Conservation (phyloP, 768 basidiomycete genomes). For the Termitomyces sp. region DNA sequence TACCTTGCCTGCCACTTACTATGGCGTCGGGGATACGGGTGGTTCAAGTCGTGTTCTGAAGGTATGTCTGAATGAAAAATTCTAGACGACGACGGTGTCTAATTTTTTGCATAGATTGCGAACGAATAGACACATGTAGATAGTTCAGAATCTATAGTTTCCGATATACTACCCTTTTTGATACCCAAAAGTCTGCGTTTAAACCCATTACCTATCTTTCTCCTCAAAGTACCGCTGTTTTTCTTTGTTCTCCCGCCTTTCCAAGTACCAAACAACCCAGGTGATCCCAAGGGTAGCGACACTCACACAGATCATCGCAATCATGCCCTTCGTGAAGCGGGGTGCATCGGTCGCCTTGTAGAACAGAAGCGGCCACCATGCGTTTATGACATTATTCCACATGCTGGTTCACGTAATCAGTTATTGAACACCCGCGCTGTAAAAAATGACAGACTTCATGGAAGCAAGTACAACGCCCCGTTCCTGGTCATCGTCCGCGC, state of each 20-base stretch:
- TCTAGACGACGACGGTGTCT: background rate
- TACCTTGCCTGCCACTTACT: background rate
- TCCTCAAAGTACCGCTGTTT: background rate
- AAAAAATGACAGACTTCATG: constrained; percentile 51
- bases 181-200: no score
- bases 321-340: constrained; percentile 60
- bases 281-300: constrained; percentile 52
- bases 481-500: constrained; percentile 65
- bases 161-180: background rate
- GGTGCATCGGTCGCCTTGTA: constrained; percentile 74
- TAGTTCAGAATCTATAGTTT: background rate
- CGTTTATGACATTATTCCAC: constrained; percentile 66
- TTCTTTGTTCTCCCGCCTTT: constrained; percentile 26
- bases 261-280: constrained; percentile 50
- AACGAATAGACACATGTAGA: constrained; percentile 1
- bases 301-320: constrained; percentile 57
- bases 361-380: constrained; percentile 67
- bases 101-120: background rate
- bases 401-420: constrained; percentile 31
- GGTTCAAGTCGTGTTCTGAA: constrained; percentile 1
- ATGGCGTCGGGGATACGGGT: background rate
- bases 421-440: background rate
- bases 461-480: constrained; percentile 64
- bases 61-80: background rate
- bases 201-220: background rate